Percentiles rank a stretch among this genome's conserved stretches.
These are phyloP conservation scores for Pseudogymnoascus sp. DNA, from an alignment of 2,329 filamentous ascomycete species.

Conservation along the genomic window DNA sequence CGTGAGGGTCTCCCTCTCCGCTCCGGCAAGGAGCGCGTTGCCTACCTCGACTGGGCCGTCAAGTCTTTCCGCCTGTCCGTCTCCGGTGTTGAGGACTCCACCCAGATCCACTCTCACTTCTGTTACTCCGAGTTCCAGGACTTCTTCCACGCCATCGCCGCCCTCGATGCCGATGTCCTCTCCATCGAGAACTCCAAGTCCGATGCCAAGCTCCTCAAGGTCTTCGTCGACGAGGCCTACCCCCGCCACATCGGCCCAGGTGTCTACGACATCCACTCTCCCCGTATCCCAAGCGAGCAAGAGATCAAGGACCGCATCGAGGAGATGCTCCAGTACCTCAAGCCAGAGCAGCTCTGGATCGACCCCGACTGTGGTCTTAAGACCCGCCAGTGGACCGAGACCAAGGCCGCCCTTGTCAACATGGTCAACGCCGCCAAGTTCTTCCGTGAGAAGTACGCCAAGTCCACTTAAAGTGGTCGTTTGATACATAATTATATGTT, in stretches of 20 bases:
- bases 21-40: slow-evolving; percentile 85
- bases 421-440: slow-evolving; percentile 97
- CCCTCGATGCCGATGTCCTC: slow-evolving; percentile 94
- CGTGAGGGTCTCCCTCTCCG: slow-evolving; percentile 98
- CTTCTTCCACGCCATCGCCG: slow-evolving; percentile 99
- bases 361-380: slow-evolving; percentile 99
- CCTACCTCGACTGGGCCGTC: slow-evolving; percentile 95
- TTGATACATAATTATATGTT: slow-evolving; percentile 6
- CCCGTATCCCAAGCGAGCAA: slow-evolving; percentile 91
- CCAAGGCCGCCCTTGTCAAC: slow-evolving; percentile 90
- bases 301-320: slow-evolving; percentile 97
- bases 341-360: slow-evolving; percentile 98
- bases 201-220: slow-evolving; percentile 96
- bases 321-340: slow-evolving; percentile 97
- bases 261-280: slow-evolving; percentile 99
- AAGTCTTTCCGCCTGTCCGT: slow-evolving; percentile 96
- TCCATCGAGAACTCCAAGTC: slow-evolving; percentile 99
- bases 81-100: slow-evolving; percentile 85
- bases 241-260: slow-evolving; percentile 96
- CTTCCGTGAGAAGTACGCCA: slow-evolving; percentile 83
- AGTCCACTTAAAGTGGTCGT: slow-evolving; percentile 34
- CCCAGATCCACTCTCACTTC: slow-evolving; percentile 99
- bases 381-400: slow-evolving; percentile 98
- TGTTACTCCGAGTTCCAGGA: slow-evolving; percentile 99
- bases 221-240: slow-evolving; percentile 96